Percentiles rank a stretch among this genome's conserved stretches.
Evolutionary conservation across 2,329 filamentous ascomycete species (phyloP).

Genomic region (Gremmenia infestans): DNA sequence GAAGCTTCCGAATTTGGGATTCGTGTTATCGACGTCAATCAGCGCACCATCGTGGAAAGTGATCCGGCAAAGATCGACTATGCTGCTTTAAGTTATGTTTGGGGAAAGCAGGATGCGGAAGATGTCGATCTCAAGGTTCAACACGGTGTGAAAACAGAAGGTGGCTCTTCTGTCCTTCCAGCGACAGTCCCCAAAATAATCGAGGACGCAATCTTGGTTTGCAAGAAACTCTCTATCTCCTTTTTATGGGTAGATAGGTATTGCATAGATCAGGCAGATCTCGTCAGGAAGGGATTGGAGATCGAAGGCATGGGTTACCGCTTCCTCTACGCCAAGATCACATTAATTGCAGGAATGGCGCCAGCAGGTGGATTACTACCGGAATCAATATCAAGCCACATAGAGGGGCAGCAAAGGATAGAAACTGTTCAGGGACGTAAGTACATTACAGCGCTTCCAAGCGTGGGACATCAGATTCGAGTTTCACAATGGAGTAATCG

Average conservation of each 20-base stretch:
- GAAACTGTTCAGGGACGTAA: background rate
- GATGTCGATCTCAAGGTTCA: background rate
- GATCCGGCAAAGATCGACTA: background rate
- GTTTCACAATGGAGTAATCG: background rate
- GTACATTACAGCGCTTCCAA: background rate
- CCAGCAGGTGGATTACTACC: background rate
- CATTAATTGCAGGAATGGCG: background rate
- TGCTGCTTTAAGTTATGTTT: constrained; percentile 15
- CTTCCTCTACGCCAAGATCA: background rate
- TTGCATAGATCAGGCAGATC: constrained; percentile 2
- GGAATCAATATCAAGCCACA: background rate
- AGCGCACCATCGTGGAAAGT: background rate
- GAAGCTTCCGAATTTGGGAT: background rate
- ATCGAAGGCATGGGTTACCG: constrained; percentile 2
- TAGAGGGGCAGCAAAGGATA: background rate
- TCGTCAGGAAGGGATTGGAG: background rate
- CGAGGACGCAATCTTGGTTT: constrained; percentile 1
- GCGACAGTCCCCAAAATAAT: background rate
- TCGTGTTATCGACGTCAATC: constrained; percentile 2
- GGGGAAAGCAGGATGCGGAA: constrained; percentile 4
- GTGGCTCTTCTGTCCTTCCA: background rate
- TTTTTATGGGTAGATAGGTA: constrained; percentile 5
- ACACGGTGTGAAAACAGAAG: background rate
- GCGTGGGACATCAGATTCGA: background rate
- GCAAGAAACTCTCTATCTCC: background rate